Base-by-base conservation (phyloP, 495 filamentous ascomycete species). In the Annulohypoxylon bovei region DNA sequence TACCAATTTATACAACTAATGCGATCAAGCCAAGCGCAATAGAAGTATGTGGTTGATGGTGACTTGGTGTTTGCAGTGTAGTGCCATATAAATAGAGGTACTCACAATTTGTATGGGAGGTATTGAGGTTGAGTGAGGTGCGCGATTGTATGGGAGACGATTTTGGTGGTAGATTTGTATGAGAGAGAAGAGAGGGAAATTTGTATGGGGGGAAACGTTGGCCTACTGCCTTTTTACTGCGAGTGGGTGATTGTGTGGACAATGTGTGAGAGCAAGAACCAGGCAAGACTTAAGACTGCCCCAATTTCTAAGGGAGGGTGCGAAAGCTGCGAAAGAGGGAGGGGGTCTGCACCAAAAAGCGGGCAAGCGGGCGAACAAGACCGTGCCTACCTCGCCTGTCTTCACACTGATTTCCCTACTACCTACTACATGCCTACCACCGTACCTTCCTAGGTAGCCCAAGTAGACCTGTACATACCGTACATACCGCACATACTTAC, bases 191-290 rank as follows among this genome's bases (percentile, higher is more conserved):
- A 84, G 84, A 82, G 80, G 76, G 76, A 79, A 80, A 80, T 79
- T 81, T 82, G 81, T 83, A 86, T 86, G 87, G 83, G 86, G 82
- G 79, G 80, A 77, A 77, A 72, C 67, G 77, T 75, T 80, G 75
- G 76, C 68, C 76, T 78, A 77, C 72, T 72, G 80, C 81, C 82
- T 85, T 87, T 88, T 88, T 87, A 88, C 84, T 87, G 86, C 84
- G 82, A 78, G 81, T 81, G 80, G 78, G 83, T 83, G 81, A 82
- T 85, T 85, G 83, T 82, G 80, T 75, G 79, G 68, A 75, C 39
- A 42, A 42, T 42, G 44, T 50, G 46, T 50, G 23, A 50, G 46
- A 50, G 46, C 46, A 50, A 50, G 22, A 11, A 25, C 22, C 46
- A 23, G 18, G 58, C 69, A 67, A 77, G 75, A 75, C 68, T 70